Evolutionary conservation across 495 filamentous ascomycete species (phyloP).

Genomic region (Penicillium ucsense): DNA sequence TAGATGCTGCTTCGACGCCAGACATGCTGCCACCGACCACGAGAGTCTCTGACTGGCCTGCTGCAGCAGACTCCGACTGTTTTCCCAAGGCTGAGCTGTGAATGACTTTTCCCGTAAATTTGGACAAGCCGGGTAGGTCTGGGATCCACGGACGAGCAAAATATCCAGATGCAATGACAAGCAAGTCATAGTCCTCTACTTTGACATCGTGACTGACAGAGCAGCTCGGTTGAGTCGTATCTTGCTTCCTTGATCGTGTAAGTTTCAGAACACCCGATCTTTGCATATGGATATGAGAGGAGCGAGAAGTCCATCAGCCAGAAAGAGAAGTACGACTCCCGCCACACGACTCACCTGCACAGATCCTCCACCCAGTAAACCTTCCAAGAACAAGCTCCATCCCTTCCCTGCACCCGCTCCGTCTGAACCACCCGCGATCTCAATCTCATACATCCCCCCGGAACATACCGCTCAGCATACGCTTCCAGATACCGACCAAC

Average conservation of each 20-base stretch:
- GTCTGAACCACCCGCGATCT: slow-evolving; percentile 43
- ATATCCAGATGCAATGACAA: slow-evolving; percentile 69
- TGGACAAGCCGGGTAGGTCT: slow-evolving; percentile 25
- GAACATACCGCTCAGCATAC: slow-evolving; percentile 52
- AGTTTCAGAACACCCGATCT: too few species aligned
- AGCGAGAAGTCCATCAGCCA: too few species aligned
- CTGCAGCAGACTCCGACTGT: slow-evolving; percentile 13
- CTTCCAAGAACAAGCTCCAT: slow-evolving; percentile 37
- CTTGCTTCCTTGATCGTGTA: neutral
- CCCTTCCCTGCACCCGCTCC: slow-evolving; percentile 17
- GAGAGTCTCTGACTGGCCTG: slow-evolving; percentile 44
- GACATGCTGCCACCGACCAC: slow-evolving; percentile 81
- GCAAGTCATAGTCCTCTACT: slow-evolving; percentile 52
- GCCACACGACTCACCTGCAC: too few species aligned
- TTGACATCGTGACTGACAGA: neutral
- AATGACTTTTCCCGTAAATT: slow-evolving; percentile 29
- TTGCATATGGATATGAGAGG: neutral
- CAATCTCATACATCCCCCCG: slow-evolving; percentile 36
- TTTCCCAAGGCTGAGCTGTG: slow-evolving; percentile 49
- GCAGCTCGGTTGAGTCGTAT: neutral
- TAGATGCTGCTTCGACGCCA: slow-evolving; percentile 64
- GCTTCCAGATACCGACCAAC: slow-evolving; percentile 62
- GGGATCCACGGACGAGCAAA: slow-evolving; percentile 57
- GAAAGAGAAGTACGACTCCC: too few species aligned
- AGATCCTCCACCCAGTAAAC: slow-evolving; percentile 36